Evolutionary conservation across 257 asterid genomes (phyloP).

Genomic region (Nicotiana paniculata): DNA sequence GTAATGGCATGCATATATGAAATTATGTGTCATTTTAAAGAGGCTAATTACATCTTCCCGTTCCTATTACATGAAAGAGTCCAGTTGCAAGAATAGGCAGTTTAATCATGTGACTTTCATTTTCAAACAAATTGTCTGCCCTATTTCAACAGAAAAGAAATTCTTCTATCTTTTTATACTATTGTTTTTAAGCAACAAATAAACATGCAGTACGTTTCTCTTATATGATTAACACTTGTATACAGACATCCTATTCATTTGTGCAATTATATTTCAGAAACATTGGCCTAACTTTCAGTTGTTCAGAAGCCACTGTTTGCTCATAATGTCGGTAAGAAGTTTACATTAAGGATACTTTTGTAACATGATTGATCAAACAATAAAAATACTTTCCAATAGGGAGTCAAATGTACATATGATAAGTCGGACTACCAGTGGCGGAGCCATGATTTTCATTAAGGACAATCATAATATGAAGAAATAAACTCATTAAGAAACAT

Average conservation of each 20-base stretch:
- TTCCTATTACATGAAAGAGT: slow-evolving; percentile 22
- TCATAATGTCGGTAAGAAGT: not conserved
- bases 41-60: not conserved
- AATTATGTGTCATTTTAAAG: not conserved
- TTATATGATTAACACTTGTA: not conserved
- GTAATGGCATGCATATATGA: not conserved
- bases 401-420: too few species aligned
- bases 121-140: slow-evolving; percentile 45
- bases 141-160: slow-evolving; percentile 4
- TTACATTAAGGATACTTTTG: not conserved
- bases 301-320: not conserved
- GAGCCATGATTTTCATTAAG: too few species aligned
- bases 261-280: not conserved
- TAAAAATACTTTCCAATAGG: too few species aligned
- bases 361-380: too few species aligned
- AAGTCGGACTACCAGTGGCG: too few species aligned
- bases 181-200: not conserved
- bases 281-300: slow-evolving; percentile 12
- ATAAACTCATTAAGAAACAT: too few species aligned
- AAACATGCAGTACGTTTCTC: not conserved
- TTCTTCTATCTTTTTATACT: slow-evolving; percentile 7
- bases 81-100: slow-evolving; percentile 40
- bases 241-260: not conserved
- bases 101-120: slow-evolving; percentile 52
- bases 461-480: too few species aligned